A percentile compares a stretch with the other conserved stretches of the same genome.
Conservation (phyloP, 2,329 filamentous ascomycete species). For the Calonectria ilicicola region DNA sequence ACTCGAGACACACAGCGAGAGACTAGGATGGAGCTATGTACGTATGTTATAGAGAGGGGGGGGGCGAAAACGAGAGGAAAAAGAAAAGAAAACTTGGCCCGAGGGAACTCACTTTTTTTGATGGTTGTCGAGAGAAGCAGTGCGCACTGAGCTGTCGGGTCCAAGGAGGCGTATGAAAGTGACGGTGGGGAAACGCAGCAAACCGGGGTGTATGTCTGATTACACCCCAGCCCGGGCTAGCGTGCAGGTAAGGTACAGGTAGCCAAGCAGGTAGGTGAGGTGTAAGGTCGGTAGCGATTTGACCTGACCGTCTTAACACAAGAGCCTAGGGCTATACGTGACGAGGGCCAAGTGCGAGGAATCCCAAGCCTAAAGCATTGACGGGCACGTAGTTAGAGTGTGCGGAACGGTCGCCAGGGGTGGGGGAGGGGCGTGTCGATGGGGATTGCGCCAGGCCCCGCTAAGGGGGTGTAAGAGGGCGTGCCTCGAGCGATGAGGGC, state of each 20-base stretch:
- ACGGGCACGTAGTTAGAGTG: slow-evolving; percentile 16
- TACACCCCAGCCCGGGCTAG: slow-evolving; percentile 34
- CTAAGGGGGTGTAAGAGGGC: slow-evolving; percentile 20
- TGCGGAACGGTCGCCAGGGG: slow-evolving; percentile 24
- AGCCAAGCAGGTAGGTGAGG: slow-evolving; percentile 7
- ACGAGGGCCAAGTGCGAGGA: slow-evolving; percentile 29
- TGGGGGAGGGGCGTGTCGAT: slow-evolving; percentile 27
- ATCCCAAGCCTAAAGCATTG: slow-evolving; percentile 16
- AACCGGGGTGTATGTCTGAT: slow-evolving; percentile 40
- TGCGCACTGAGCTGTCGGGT: slow-evolving; percentile 27
- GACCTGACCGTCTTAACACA: slow-evolving; percentile 31
- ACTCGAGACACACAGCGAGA: slow-evolving; percentile 29
- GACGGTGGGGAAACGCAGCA: slow-evolving; percentile 38
- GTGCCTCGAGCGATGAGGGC: not conserved
- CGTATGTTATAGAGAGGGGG: slow-evolving; percentile 24
- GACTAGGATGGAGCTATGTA: slow-evolving; percentile 32
- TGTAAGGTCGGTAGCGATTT: slow-evolving; percentile 14
- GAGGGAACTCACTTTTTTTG: slow-evolving; percentile 35
- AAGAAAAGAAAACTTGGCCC: slow-evolving; percentile 41
- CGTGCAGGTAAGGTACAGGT: slow-evolving; percentile 24
- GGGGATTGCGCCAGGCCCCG: slow-evolving; percentile 1
- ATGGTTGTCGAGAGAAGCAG: slow-evolving; percentile 28
- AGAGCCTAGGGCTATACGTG: slow-evolving; percentile 39
- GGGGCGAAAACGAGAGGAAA: slow-evolving; percentile 42
- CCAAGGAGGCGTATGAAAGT: slow-evolving; percentile 38